Evolutionary conservation across 805 yeast genomes (phyloP), one percentile per base, ranked within the genome.

Genomic region (Wickerhamiella shivajii): DNA sequence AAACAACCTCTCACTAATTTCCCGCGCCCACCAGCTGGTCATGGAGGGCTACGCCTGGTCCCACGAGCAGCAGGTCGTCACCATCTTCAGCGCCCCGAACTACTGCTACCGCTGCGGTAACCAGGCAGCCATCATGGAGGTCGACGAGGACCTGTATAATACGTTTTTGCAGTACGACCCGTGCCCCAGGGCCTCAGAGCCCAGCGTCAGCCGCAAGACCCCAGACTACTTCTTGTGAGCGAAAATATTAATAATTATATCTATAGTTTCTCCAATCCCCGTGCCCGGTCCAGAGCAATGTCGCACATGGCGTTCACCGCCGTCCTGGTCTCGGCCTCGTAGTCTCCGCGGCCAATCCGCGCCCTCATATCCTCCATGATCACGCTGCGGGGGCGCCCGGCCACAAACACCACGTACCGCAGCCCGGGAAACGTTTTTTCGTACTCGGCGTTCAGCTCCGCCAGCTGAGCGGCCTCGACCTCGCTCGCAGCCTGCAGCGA

Each of bases 11-110:
- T 69, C 79, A 41, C 66, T 85, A 40, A 80, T 85, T 45, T 93
- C 95, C 24, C 72, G 97, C 61, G 96, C 96, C 10, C 97, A 85
- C 65, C 97, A 85, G 63, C 69, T 85, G 57, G 95, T 85, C 17
- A 85, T 85, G 96, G 97, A 85, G 56, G 97, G 97, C 40, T 85
- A 75, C 53, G 72, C 84, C 29, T 85, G 95, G 95, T 71, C 87
- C 24, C 95, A 85, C 61, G 92, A 79, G 57, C 93, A 85, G 61
- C 69, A 74, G 40, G 96, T 85, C 29, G 96, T 85, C 26, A 85
- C 97, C 20, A 83, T 85, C 37, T 85, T 84, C 56, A 71, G 83
- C 39, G 97, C 97, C 18, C 97, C 97, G 40, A 85, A 85, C 59
- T 85, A 85, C 57, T 85, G 97, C 60, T 85, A 85, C 58, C 70